Evolutionary conservation across 2,329 filamentous ascomycete species (phyloP).

Genomic region (Rasamsonia emersonii): DNA sequence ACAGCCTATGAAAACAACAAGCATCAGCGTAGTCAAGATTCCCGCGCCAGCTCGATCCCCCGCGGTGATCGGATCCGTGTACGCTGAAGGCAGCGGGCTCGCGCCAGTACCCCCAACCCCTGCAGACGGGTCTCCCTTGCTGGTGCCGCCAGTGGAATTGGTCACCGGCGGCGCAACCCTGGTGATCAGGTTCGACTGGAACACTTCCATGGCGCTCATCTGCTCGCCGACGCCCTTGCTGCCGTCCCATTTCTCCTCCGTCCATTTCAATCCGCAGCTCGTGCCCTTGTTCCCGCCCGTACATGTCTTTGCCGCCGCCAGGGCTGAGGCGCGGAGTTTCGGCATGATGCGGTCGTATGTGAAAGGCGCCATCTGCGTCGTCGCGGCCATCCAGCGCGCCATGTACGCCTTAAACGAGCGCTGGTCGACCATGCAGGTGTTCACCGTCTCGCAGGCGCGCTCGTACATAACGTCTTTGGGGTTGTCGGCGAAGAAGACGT

Average conservation of each 20-base stretch:
- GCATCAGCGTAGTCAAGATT: constrained; percentile 32
- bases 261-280: constrained; percentile 36
- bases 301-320: constrained; percentile 47
- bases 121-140: constrained; percentile 20
- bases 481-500: constrained; percentile 8
- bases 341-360: constrained; percentile 44
- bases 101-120: constrained; percentile 16
- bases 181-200: constrained; percentile 25
- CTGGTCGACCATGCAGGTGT: constrained; percentile 55
- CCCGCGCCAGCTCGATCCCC: constrained; percentile 36
- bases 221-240: constrained; percentile 31
- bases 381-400: constrained; percentile 51
- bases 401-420: constrained; percentile 59
- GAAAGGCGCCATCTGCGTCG: constrained; percentile 51
- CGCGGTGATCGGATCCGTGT: constrained; percentile 18
- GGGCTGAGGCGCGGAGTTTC: constrained; percentile 44
- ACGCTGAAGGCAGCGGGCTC: constrained; percentile 7
- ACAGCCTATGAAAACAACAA: constrained; percentile 25
- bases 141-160: constrained; percentile 22
- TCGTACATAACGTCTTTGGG: constrained; percentile 45
- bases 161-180: constrained; percentile 23
- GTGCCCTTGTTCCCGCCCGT: constrained; percentile 35
- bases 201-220: constrained; percentile 29
- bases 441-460: constrained; percentile 47
- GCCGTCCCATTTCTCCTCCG: constrained; percentile 26